A percentile compares a stretch with the other conserved stretches of the same genome.
Conservation (phyloP, 495 filamentous ascomycete species). For the Aspergillus mulundensis region DNA sequence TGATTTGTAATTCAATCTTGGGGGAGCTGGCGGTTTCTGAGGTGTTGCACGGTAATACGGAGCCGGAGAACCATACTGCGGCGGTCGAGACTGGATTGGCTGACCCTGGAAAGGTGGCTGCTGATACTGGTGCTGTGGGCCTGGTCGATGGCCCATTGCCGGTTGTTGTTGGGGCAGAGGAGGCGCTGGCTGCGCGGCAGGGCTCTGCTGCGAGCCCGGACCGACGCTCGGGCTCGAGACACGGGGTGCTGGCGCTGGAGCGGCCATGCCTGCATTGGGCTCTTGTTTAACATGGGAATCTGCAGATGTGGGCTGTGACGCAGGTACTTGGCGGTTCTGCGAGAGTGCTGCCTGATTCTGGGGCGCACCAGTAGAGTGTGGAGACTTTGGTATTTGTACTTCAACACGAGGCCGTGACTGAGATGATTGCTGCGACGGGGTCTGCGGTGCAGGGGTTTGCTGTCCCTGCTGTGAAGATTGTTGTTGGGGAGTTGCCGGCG, state of each 20-base stretch:
- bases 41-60: conserved; percentile 36
- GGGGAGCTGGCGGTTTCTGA: conserved; percentile 23
- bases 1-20: conserved; percentile 58
- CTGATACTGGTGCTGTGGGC: conserved; percentile 28
- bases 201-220: conserved; percentile 25
- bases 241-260: conserved; percentile 17
- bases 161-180: conserved; percentile 21
- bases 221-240: conserved; percentile 20
- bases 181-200: conserved; percentile 20
- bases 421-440: conserved; percentile 20
- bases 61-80: conserved; percentile 31
- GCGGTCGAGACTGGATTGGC: conserved; percentile 38
- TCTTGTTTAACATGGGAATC: conserved; percentile 35
- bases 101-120: conserved; percentile 33
- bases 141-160: conserved; percentile 24
- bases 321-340: conserved; percentile 20
- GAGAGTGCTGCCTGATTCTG: conserved; percentile 20
- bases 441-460: conserved; percentile 17
- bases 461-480: conserved; percentile 13
- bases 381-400: conserved; percentile 24
- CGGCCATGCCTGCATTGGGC: conserved; percentile 12
- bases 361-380: conserved; percentile 26
- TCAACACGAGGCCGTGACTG: conserved; percentile 25
- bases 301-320: conserved; percentile 16
- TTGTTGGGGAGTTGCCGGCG: conserved; percentile 7